Conservation (phyloP, 2,329 filamentous ascomycete genomes). For the Pseudogymnoascus sp. region DNA sequence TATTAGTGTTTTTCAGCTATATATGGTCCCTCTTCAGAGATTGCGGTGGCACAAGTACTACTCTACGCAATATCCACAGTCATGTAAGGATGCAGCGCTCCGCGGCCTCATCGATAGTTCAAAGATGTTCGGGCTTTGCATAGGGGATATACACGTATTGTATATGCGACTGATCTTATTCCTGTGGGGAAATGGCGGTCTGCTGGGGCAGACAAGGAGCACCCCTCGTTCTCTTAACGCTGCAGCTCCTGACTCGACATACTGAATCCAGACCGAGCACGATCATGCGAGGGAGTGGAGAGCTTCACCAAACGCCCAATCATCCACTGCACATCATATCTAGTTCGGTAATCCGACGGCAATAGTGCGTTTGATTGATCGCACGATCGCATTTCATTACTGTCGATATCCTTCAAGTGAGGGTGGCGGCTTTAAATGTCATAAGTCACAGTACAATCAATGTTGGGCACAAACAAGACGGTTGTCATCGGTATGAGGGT, state of each 20-base stretch:
- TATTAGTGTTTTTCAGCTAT: not conserved
- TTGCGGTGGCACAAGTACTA: not conserved
- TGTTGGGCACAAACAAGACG: not conserved
- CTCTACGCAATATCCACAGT: not conserved
- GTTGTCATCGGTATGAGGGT: not conserved
- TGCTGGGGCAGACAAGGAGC: not conserved
- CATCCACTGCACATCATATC: not conserved
- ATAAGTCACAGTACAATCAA: not conserved
- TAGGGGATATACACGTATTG: not conserved
- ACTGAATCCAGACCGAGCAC: not conserved
- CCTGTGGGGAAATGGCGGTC: not conserved
- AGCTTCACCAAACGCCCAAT: not conserved
- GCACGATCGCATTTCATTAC: not conserved
- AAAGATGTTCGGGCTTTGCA: not conserved
- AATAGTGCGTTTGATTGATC: conserved; percentile 3
- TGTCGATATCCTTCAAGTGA: not conserved
- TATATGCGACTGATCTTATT: not conserved
- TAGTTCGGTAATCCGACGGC: not conserved
- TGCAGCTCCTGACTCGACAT: not conserved
- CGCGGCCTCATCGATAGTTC: not conserved
- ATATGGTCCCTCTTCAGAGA: not conserved
- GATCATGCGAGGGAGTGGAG: conserved; percentile 2
- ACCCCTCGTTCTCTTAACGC: not conserved
- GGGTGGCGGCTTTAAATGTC: not conserved
- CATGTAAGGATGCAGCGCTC: not conserved